These are phyloP conservation scores for Solanum tarijense DNA, from an alignment of 257 asterid genomes.

Conservation along the genomic window DNA sequence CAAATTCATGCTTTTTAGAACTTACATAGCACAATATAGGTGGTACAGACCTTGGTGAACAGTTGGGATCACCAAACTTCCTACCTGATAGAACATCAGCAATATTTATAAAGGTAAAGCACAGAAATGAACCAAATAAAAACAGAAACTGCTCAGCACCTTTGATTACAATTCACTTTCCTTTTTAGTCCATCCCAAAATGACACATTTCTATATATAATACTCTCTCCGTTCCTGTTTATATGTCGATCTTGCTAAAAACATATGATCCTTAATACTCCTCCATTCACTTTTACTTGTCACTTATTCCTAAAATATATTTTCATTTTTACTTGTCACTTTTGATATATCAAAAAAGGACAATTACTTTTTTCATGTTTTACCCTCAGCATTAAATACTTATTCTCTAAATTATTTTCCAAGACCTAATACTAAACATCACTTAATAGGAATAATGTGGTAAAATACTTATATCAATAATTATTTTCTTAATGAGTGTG, in stretches of 20 bases:
- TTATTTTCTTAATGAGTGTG: neutral
- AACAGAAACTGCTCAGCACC: neutral
- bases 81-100: conserved; percentile 20
- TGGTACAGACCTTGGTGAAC: conserved; percentile 8
- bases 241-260: too few relatives aligned
- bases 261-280: rapidly evolving
- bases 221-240: too few relatives aligned
- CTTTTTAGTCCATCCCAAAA: neutral
- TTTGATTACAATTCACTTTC: neutral
- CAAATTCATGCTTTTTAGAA: conserved; percentile 2
- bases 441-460: too few relatives aligned
- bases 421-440: neutral
- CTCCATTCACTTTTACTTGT: too few relatives aligned
- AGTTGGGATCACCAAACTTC: conserved; percentile 14
- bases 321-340: too few relatives aligned
- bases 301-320: too few relatives aligned
- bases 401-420: neutral
- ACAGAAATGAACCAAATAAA: neutral
- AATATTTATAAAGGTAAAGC: neutral
- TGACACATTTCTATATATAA: too few relatives aligned
- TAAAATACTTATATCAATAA: too few relatives aligned
- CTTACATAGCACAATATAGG: conserved; percentile 37
- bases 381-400: neutral
- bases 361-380: neutral
- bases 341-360: too few relatives aligned